These are phyloP conservation scores for Aspergillus fructus DNA, from an alignment of 2,329 filamentous ascomycete species.

Conservation along the genomic window DNA sequence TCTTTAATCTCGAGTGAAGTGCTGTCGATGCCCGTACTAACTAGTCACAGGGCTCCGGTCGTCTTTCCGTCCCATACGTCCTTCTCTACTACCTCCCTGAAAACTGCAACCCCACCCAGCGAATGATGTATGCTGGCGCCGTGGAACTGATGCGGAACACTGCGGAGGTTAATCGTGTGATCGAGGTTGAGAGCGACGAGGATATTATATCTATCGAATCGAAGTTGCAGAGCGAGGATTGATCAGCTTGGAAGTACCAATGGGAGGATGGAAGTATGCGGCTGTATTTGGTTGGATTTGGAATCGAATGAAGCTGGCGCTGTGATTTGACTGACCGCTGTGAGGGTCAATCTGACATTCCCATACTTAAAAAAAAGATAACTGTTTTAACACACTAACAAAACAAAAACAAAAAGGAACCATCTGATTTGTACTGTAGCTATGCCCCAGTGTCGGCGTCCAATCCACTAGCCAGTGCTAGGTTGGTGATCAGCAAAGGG, in stretches of 20 bases:
- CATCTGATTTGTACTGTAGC: too few species aligned
- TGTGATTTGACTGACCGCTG: too few species aligned
- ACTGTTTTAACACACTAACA: too few species aligned
- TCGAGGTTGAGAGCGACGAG: constrained; percentile 79
- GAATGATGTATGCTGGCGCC: constrained; percentile 93
- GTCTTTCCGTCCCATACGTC: constrained; percentile 87
- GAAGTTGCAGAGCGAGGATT: constrained; percentile 49
- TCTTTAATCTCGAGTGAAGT: not conserved
- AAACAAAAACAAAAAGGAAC: too few species aligned
- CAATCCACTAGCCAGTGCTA: too few species aligned
- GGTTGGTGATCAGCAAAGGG: too few species aligned
- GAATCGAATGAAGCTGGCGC: not conserved
- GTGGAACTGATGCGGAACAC: constrained; percentile 95
- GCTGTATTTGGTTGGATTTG: not conserved
- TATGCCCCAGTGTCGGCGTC: too few species aligned
- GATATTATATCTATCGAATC: constrained; percentile 80
- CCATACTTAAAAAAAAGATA: too few species aligned
- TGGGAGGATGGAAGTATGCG: not conserved
- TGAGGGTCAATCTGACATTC: too few species aligned
- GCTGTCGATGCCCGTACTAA: not conserved
- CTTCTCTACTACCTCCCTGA: constrained; percentile 92
- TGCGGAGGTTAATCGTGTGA: constrained; percentile 80
- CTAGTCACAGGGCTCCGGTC: constrained; percentile 66
- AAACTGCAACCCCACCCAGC: constrained; percentile 80
- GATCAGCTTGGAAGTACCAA: constrained; percentile 1